These are phyloP conservation scores for Endoconidiophora laricicola DNA, from an alignment of 2,329 filamentous ascomycete genomes.

Conservation along the genomic window DNA sequence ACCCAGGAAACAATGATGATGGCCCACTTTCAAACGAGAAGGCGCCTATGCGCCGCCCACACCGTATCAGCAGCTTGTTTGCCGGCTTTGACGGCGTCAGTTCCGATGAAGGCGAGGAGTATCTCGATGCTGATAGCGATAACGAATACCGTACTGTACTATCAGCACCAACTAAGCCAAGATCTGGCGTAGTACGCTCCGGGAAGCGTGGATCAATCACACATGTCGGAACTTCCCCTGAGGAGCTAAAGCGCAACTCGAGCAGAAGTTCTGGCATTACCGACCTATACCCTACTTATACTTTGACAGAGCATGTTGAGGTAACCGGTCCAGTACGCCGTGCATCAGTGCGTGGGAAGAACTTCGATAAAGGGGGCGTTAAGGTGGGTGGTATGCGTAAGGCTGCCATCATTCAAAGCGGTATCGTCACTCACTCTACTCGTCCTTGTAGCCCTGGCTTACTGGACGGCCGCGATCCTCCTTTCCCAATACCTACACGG, in stretches of 20 bases:
- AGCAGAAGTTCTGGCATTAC: slow-evolving; percentile 23
- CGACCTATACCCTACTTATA: slow-evolving; percentile 31
- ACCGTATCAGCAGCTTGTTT: slow-evolving; percentile 70
- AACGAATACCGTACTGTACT: slow-evolving; percentile 50
- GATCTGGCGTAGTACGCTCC: slow-evolving; percentile 18
- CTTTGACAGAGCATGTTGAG: slow-evolving; percentile 18
- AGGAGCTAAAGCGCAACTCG: slow-evolving; percentile 19
- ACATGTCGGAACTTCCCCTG: slow-evolving; percentile 24
- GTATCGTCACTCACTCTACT: slow-evolving; percentile 45
- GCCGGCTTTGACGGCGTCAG: slow-evolving; percentile 63
- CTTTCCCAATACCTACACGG: slow-evolving; percentile 80
- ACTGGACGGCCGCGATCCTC: slow-evolving; percentile 47
- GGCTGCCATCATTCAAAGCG: slow-evolving; percentile 64
- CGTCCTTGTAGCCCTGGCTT: slow-evolving; percentile 50
- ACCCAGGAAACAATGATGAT: slow-evolving; percentile 68
- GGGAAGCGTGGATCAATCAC: slow-evolving; percentile 28
- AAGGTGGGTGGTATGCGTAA: slow-evolving; percentile 53
- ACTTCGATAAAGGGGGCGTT: slow-evolving; percentile 14
- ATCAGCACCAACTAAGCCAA: slow-evolving; percentile 34
- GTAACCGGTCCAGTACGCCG: slow-evolving; percentile 16
- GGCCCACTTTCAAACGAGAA: slow-evolving; percentile 48
- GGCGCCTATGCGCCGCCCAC: slow-evolving; percentile 47
- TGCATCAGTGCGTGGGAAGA: slow-evolving; percentile 16
- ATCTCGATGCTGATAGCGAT: slow-evolving; percentile 46
- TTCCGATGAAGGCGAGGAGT: slow-evolving; percentile 49